phyloP scores from a whole-genome alignment of 805 yeast species.

The Candida palmyrensis region DNA sequence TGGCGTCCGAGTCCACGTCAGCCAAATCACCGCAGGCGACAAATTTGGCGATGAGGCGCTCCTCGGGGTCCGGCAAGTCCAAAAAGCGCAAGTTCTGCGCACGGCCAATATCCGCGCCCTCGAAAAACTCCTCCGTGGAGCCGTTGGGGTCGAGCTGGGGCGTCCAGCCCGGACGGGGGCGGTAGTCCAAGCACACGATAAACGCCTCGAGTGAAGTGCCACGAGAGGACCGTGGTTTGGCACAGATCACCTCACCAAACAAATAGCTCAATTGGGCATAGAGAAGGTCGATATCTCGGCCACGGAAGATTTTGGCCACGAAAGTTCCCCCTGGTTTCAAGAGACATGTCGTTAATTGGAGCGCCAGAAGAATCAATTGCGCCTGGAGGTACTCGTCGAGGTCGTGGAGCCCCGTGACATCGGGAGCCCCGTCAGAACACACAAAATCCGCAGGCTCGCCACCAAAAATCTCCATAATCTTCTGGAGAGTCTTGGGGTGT shows the following conservation, averaged over 20 bases:
- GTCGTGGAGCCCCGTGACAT: constrained; percentile 96
- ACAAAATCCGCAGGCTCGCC: constrained; percentile 94
- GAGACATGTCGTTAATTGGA: constrained; percentile 86
- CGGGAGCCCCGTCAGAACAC: constrained; percentile 98
- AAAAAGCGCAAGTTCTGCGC: constrained; percentile 43
- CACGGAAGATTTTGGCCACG: constrained; percentile 95
- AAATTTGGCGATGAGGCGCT: constrained; percentile 80
- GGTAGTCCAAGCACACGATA: constrained; percentile 84
- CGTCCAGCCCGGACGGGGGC: constrained; percentile 65
- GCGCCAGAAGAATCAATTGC: constrained; percentile 84
- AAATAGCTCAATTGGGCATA: constrained; percentile 88
- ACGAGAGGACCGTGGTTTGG: constrained; percentile 92
- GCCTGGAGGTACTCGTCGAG: constrained; percentile 96
- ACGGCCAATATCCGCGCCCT: constrained; percentile 55
- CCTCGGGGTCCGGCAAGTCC: constrained; percentile 48
- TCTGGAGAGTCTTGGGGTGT: constrained; percentile 81
- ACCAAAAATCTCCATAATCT: constrained; percentile 75
- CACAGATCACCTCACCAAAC: constrained; percentile 86
- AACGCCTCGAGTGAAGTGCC: constrained; percentile 94
- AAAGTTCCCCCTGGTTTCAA: constrained; percentile 87
- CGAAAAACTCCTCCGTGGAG: constrained; percentile 81
- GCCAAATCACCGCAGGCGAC: constrained; percentile 91
- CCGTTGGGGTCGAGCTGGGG: constrained; percentile 54
- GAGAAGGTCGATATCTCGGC: constrained; percentile 89
- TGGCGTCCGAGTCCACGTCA: constrained; percentile 92